Evolutionary conservation across 805 yeast genomes (phyloP), one percentile per base, ranked within the genome.

Genomic region (Kuraishia cidri): DNA sequence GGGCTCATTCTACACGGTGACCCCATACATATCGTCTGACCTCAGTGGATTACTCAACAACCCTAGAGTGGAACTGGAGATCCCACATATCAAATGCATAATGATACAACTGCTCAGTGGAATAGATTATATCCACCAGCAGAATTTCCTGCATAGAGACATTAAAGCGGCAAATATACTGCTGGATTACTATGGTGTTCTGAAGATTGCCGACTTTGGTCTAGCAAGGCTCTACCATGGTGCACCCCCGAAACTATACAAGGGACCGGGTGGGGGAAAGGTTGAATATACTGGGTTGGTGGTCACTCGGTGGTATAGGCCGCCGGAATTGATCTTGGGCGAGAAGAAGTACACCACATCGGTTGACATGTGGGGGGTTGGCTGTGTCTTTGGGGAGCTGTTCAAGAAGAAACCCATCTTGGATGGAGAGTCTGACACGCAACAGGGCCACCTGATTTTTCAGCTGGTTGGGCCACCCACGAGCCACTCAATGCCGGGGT

Each of bases 301-400:
- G 2, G 97, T 92, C 24, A 92, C 98, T 0, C 60, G 98, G 42
- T 92, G 98, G 98, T 92, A 94, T 56, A 66, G 98, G 37, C 94
- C 98, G 1, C 98, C 97, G 0, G 98, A 90, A 53, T 64, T 92
- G 13, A 66, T 92, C 11, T 58, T 92, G 33, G 96, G 96, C 3
- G 94, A 87, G 43, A 67, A 81, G 44, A 64, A 70, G 37, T 90
- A 90, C 53, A 87, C 97, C 2, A 83, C 97, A 0, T 94, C 97
- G 0, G 90, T 90, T 9, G 99, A 92, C 56, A 71, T 92, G 59
- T 92, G 99, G 99, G 97, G 97, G 0, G 72, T 85, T 14, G 97
- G 97, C 1, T 92, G 98, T 58, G 90, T 92, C 0, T 79, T 92
- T 50, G 98, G 86, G 0, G 99, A 92, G 56, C 66, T 88, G 48